phyloP scores from a whole-genome alignment of 2,329 filamentous ascomycete species.

The Monilinia polystroma region DNA sequence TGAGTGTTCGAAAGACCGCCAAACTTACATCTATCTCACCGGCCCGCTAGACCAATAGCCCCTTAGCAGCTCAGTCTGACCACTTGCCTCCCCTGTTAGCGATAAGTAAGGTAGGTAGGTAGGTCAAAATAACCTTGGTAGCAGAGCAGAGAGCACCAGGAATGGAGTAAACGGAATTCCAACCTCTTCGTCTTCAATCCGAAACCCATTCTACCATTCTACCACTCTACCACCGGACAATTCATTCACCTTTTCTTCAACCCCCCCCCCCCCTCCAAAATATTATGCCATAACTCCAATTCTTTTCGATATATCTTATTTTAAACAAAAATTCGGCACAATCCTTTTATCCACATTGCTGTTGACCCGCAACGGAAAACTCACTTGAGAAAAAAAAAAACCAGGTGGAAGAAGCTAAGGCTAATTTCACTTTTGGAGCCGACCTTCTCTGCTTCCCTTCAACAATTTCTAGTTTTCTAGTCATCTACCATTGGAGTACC shows the following conservation, averaged over 20 bases:
- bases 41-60: constrained; percentile 1
- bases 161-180: constrained; percentile 20
- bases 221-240: constrained; percentile 8
- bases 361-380: constrained; percentile 21
- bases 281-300: background rate
- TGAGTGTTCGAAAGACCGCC: too few relatives aligned
- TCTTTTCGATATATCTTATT: background rate
- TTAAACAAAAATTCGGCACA: background rate
- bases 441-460: constrained; percentile 20
- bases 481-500: constrained; percentile 3
- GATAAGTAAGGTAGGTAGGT: background rate
- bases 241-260: constrained; percentile 2
- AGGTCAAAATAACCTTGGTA: background rate
- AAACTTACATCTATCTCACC: too few relatives aligned
- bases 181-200: constrained; percentile 11
- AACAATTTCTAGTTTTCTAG: background rate
- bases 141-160: background rate
- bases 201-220: background rate
- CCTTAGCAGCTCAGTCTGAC: constrained; percentile 14
- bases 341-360: constrained; percentile 12
- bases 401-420: constrained; percentile 17
- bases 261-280: background rate
- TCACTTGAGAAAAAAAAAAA: constrained; percentile 19
- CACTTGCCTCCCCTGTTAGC: constrained; percentile 15
- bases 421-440: constrained; percentile 28